Evolutionary conservation across 306 rosid genomes (phyloP), one percentile per base, ranked within the genome.

Genomic region (Trichosanthes cucumerina): DNA sequence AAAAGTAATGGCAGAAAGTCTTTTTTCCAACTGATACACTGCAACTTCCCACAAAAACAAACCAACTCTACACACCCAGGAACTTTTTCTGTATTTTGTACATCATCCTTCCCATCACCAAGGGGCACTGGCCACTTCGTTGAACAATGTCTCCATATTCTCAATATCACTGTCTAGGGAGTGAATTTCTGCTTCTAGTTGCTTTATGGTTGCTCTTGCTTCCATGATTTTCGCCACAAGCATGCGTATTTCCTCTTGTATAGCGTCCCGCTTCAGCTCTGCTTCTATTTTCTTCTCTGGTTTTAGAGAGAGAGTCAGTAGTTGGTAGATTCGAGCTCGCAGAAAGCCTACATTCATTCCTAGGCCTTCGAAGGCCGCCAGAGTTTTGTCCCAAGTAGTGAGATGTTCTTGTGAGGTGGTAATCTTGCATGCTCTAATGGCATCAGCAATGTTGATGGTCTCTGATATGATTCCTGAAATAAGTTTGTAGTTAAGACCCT

Each of bases 341-440:
- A 91, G 80, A 80, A 91, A 89, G 1, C 81, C 62, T 4, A 88
- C 80, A 6, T 86, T 85, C 93, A 91, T 87, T n/a, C 91, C 93
- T 66, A 88, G 44, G 53, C 19, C 77, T 73, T 85, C 88, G 21
- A 88, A 86, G 53, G 85, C 85, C 18, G 75, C 78, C 80, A 89
- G 47, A 36, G 89, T 88, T 81, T 59, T 81, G 49, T 79, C 81
- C 93, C 96, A 91, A 5, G 76, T 73, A 4, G 31, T 50, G 33
- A 88, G 79, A 28, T 79, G 47, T 1, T 79, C 85, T 15, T 64
- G 34, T 14, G 89, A 64, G 58, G 82, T 88, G 65, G 77, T 76
- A 21, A 82, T 62, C 26, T 86, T 82, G 90, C 90, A 65, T 58
- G 78, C 85, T 80, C 81, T 82, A 72, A 91, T 89, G 85, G 84